A percentile compares a stretch with the other conserved stretches of the same genome.
Evolutionary conservation across 208 protist genomes (phyloP).

Genomic region (Trypanosoma theileri): DNA sequence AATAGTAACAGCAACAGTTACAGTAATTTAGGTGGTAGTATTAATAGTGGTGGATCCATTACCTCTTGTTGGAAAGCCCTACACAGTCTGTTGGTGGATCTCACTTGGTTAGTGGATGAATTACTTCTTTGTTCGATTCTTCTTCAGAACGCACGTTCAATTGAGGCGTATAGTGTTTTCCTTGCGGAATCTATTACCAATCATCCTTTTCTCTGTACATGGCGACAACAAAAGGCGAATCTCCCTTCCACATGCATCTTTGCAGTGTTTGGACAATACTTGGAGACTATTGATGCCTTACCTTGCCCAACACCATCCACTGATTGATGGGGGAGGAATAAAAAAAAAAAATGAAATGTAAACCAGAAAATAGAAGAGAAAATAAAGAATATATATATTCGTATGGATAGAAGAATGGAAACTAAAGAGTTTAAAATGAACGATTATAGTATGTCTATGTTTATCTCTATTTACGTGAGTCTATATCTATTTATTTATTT

Average conservation of each 20-base stretch:
- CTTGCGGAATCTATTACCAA: conserved; percentile 56
- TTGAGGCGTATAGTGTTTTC: conserved; percentile 78
- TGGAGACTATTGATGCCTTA: conserved; percentile 46
- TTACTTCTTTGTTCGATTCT: conserved; percentile 78
- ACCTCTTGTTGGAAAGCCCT: conserved; percentile 28
- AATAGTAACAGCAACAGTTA: not conserved
- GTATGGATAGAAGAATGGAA: no score
- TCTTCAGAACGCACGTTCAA: conserved; percentile 71
- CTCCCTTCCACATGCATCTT: conserved; percentile 30
- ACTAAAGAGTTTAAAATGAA: not conserved
- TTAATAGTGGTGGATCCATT: not conserved
- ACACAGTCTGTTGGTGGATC: conserved; percentile 62
- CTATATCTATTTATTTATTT: not conserved
- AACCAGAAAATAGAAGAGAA: not conserved
- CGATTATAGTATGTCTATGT: conserved; percentile 13
- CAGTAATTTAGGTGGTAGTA: not conserved
- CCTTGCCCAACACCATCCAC: conserved; percentile 39
- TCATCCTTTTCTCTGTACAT: conserved; percentile 72
- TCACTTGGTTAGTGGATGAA: conserved; percentile 86
- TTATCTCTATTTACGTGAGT: not conserved
- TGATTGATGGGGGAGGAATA: conserved; percentile 21
- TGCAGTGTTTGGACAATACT: conserved; percentile 43
- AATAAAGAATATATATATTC: no score
- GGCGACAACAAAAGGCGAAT: conserved; percentile 39
- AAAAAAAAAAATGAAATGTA: not conserved